Percentiles rank a stretch among this genome's conserved stretches.
phyloP scores from a whole-genome alignment of 371 early-diverging fungal species.

The Lichtheimia corymbifera region DNA sequence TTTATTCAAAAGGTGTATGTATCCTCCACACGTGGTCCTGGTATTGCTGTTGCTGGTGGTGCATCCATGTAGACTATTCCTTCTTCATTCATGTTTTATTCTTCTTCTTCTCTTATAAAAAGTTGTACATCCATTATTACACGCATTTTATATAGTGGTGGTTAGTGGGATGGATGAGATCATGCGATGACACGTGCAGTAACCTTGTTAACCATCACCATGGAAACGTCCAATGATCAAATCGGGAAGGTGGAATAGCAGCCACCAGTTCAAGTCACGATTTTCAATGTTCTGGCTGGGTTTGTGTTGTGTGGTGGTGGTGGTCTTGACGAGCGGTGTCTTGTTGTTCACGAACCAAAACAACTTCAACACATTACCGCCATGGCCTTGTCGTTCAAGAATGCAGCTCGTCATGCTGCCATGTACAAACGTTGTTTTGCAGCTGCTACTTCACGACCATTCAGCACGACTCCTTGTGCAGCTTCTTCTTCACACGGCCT shows the following conservation, averaged over 20 bases:
- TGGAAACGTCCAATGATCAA: too few species aligned
- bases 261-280: conserved; percentile 1
- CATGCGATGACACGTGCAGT: too few species aligned
- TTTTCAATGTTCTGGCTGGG: neutral
- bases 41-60: conserved; percentile 47
- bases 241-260: neutral
- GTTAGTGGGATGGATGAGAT: too few species aligned
- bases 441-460: conserved; percentile 21
- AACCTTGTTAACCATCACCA: too few species aligned
- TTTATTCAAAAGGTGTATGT: conserved; percentile 62
- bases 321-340: too few species aligned
- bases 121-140: neutral
- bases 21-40: conserved; percentile 65
- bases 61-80: conserved; percentile 20
- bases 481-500: conserved; percentile 51
- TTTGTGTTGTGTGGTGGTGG: neutral
- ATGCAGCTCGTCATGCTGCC: conserved; percentile 5
- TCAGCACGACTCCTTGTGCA: conserved; percentile 23
- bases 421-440: conserved; percentile 1
- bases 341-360: too few species aligned
- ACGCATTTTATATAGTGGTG: too few species aligned
- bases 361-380: neutral
- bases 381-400: conserved; percentile 17
- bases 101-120: neutral
- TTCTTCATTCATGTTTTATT: neutral